A percentile compares a stretch with the other conserved stretches of the same genome.
phyloP scores from a whole-genome alignment of 257 asterid genomes.

The Fraxinus pennsylvanica region DNA sequence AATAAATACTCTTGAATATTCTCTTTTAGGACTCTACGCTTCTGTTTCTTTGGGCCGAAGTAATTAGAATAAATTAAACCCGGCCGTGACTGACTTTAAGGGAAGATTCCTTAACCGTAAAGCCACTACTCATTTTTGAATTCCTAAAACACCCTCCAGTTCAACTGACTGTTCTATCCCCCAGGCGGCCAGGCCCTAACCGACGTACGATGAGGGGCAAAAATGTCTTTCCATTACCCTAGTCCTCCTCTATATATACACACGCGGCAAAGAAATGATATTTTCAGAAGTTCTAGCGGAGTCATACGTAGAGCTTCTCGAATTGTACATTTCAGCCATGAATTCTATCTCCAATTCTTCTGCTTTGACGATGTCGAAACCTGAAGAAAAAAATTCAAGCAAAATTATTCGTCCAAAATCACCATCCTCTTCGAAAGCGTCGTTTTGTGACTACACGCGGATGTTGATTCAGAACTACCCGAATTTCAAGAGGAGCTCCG shows the following conservation, averaged over 20 bases:
- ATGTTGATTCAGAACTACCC: constrained; percentile 49
- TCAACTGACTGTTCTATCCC: not conserved
- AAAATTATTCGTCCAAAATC: constrained; percentile 32
- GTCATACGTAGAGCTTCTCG: constrained; percentile 50
- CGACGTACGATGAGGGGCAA: constrained; percentile 1
- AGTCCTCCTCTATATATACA: constrained; percentile 16
- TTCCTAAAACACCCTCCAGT: constrained; percentile 12
- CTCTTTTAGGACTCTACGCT: no score
- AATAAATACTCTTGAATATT: no score
- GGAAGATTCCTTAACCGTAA: not conserved
- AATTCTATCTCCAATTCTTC: constrained; percentile 9
- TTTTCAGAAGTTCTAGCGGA: constrained; percentile 43
- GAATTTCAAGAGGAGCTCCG: constrained; percentile 60
- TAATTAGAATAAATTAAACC: not conserved
- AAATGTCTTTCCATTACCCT: constrained; percentile 14
- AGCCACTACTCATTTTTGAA: not conserved
- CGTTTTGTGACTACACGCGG: constrained; percentile 24
- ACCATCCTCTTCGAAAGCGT: constrained; percentile 2
- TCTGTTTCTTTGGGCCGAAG: no score
- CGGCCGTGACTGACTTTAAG: not conserved
- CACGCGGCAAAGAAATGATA: constrained; percentile 34
- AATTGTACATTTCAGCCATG: constrained; percentile 34
- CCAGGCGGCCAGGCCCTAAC: not conserved
- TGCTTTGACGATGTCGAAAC: constrained; percentile 23
- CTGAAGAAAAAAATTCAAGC: constrained; percentile 4